Evolutionary conservation across 768 basidiomycete species (phyloP).

Genomic region (Cystobasidium onofrii): DNA sequence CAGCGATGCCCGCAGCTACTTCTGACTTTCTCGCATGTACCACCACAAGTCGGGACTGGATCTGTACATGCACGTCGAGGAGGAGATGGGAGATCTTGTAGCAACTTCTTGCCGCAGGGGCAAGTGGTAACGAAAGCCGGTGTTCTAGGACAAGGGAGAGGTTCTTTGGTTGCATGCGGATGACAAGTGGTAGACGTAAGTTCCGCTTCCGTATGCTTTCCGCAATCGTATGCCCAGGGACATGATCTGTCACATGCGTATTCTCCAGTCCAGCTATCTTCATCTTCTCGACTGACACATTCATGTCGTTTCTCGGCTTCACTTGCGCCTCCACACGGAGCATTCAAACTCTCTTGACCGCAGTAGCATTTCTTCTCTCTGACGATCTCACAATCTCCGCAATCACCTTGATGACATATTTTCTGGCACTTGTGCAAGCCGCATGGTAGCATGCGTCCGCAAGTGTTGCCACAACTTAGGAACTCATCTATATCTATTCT

Average conservation of each 20-base stretch:
- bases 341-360: constrained; percentile 56
- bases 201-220: constrained; percentile 62
- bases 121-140: constrained; percentile 63
- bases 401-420: constrained; percentile 69
- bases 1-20: constrained; percentile 68
- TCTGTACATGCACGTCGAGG: constrained; percentile 55
- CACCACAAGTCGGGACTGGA: constrained; percentile 70
- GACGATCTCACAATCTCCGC: constrained; percentile 56
- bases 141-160: constrained; percentile 63
- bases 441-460: constrained; percentile 43
- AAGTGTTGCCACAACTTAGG: constrained; percentile 58
- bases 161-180: constrained; percentile 53
- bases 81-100: constrained; percentile 46
- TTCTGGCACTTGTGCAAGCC: constrained; percentile 58
- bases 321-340: constrained; percentile 55
- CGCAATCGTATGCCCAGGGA: constrained; percentile 64
- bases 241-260: constrained; percentile 60
- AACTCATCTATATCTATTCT: constrained; percentile 42
- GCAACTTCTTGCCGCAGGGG: constrained; percentile 66
- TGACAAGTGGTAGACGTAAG: constrained; percentile 38
- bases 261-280: constrained; percentile 59
- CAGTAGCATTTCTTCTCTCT: constrained; percentile 68
- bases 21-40: constrained; percentile 59
- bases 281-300: constrained; percentile 42
- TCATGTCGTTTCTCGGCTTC: constrained; percentile 50